These are phyloP conservation scores for Quercus mongolica DNA, from an alignment of 306 rosid genomes.

Conservation along the genomic window DNA sequence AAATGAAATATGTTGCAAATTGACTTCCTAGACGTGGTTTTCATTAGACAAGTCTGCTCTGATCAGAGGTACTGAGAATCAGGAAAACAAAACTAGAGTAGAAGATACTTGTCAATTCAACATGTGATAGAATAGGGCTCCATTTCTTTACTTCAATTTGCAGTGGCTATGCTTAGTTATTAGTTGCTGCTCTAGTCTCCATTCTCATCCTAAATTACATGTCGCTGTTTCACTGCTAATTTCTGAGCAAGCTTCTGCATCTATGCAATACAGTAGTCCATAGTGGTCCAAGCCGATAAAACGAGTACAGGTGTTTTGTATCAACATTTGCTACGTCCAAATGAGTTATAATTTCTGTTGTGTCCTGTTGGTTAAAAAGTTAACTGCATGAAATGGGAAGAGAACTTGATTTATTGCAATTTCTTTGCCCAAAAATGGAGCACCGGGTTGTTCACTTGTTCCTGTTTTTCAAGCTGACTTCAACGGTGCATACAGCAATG, in stretches of 20 bases:
- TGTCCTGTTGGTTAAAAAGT: not conserved
- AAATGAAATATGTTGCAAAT: slow-evolving; percentile 8
- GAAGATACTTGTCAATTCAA: slow-evolving; percentile 6
- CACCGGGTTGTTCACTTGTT: not conserved
- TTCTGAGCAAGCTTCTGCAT: not conserved
- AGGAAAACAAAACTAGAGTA: slow-evolving; percentile 6
- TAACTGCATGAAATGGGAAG: not conserved
- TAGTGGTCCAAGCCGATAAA: not conserved
- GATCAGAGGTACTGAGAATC: slow-evolving; percentile 8
- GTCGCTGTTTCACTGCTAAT: not conserved
- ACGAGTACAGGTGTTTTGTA: not conserved
- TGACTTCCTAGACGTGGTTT: slow-evolving; percentile 10
- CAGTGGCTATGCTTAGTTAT: slow-evolving; percentile 5
- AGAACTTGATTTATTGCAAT: not conserved
- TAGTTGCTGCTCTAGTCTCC: slow-evolving; percentile 21
- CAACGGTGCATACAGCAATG: not conserved
- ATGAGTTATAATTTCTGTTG: not conserved
- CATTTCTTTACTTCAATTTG: slow-evolving; percentile 20
- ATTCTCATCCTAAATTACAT: slow-evolving; percentile 11
- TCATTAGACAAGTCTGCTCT: slow-evolving; percentile 1
- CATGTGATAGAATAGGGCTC: slow-evolving; percentile 4
- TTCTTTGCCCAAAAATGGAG: not conserved
- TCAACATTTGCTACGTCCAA: not conserved
- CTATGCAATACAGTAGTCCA: not conserved
- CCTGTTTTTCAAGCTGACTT: not conserved